Base-by-base conservation (phyloP, 352 stramenopile species). In the Pythium phragmiticola region DNA sequence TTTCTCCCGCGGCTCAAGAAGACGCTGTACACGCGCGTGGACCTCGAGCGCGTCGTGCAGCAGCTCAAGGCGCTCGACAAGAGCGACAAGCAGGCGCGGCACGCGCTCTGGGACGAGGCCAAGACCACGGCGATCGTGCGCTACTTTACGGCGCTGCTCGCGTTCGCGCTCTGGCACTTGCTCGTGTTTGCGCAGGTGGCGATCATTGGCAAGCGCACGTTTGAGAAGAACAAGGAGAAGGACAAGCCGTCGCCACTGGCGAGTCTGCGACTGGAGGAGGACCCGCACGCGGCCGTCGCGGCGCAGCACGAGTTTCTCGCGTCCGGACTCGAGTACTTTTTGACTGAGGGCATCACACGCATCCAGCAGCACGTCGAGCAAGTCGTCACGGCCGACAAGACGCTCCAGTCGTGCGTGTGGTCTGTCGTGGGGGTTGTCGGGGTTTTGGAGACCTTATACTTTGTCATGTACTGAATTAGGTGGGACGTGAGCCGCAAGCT, bases 301-400 rank as follows among this genome's bases (percentile, higher is more conserved):
- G 82, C 82, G 30, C 80, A 89, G 57, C 84, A 90, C 68, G 64
- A 68, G 17, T 93, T 93, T 66, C 55, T 93, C 30, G 74, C 71
- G n/a, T 90, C 82, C 0, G 84, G 84, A 7, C 79, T 93, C 39
- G 81, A 93, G 64, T 90, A 93, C 42, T 93, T 93, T 49, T 47
- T 93, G 23, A 71, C 84, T n/a, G 74, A 91, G 39, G 84, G 80
- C 0, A 59, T 93, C 50, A 55, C 52, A 17, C 74, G 75, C 19
- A 89, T 93, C 50, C 80, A 87, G 53, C 63, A 12, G 7, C 78
- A 91, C 62, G 82, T 93, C 21, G 80, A 93, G 62, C 47, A 56
- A 14, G 77, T 74, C 2, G 79, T 93, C 30, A 60, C 41, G 9
- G 46, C 73, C 12, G 91, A 80, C 50, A 57, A 72, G 33, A 70